Evolutionary conservation across 108 stramenopile species (phyloP).

Genomic region (Epithemia pelagica): DNA sequence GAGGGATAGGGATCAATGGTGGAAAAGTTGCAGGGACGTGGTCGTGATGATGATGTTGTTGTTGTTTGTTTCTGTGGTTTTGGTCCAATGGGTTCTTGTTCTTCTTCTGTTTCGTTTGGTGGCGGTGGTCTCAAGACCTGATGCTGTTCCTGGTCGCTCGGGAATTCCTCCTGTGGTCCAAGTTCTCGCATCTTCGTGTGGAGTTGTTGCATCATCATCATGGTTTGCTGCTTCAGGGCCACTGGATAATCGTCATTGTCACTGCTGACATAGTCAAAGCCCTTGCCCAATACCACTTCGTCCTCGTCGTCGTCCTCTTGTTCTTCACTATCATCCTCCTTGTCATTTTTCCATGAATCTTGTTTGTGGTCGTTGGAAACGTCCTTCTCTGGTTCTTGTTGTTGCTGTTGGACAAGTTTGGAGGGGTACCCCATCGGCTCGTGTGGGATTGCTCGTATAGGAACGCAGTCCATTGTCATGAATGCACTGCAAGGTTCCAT

Average conservation of each 20-base stretch:
- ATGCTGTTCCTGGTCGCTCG: background rate
- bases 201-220: too few relatives aligned
- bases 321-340: slow-evolving; percentile 21
- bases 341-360: too few relatives aligned
- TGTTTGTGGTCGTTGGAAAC: too few relatives aligned
- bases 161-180: too few relatives aligned
- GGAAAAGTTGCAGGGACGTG: background rate
- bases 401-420: slow-evolving; percentile 1
- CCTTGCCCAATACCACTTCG: slow-evolving; percentile 26
- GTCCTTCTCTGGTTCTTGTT: background rate
- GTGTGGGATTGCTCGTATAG: slow-evolving; percentile 38
- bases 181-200: too few relatives aligned
- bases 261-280: slow-evolving; percentile 28
- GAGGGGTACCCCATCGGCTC: slow-evolving; percentile 24
- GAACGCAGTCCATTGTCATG: slow-evolving; percentile 91
- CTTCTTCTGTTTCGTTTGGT: slow-evolving; percentile 4
- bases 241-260: too few relatives aligned
- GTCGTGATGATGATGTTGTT: too few relatives aligned
- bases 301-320: slow-evolving; percentile 39
- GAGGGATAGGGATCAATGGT: background rate
- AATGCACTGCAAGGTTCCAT: slow-evolving; percentile 57
- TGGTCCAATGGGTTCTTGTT: background rate
- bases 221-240: too few relatives aligned
- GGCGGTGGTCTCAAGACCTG: slow-evolving; percentile 4
- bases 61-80: too few relatives aligned